Evolutionary conservation across 1,284 basidiomycete genomes (phyloP).

Genomic region (Moesziomyces parantarcticus): DNA sequence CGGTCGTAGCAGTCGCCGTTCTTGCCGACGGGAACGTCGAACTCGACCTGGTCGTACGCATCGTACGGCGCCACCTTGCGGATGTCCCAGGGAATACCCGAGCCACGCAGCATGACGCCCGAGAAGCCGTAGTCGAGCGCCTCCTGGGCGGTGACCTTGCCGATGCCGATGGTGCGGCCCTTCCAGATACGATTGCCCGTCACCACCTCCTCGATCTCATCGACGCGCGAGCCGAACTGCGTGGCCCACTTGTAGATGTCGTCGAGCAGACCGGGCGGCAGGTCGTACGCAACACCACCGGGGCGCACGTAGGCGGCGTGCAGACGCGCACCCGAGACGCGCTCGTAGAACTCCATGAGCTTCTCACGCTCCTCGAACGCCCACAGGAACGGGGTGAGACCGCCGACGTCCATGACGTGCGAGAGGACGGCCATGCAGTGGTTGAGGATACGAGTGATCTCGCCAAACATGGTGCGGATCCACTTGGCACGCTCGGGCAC

Average conservation of each 20-base stretch:
- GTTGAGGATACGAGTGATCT: conserved; percentile 95
- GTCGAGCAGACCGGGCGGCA: conserved; percentile 93
- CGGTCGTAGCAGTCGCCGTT: conserved; percentile 96
- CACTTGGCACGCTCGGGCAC: conserved; percentile 99
- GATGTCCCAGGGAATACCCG: conserved; percentile 94
- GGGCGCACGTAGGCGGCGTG: conserved; percentile 98
- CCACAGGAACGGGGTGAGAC: conserved; percentile 98
- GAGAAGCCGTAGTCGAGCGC: conserved; percentile 94
- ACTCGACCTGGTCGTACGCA: conserved; percentile 97
- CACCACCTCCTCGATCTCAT: conserved; percentile 98
- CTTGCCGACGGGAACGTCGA: conserved; percentile 94
- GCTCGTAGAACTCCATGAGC: conserved; percentile 99
- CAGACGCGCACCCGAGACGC: conserved; percentile 95
- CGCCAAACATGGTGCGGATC: conserved; percentile 97
- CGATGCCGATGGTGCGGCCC: conserved; percentile 89
- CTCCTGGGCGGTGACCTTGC: conserved; percentile 88
- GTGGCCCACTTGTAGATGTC: conserved; percentile 99
- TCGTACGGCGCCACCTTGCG: conserved; percentile 91
- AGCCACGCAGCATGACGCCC: conserved; percentile 95
- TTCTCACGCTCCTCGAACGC: conserved; percentile 99
- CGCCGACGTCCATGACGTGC: conserved; percentile 81
- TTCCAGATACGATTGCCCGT: conserved; percentile 99
- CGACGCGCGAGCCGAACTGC: conserved; percentile 88
- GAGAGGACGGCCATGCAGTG: conserved; percentile 98
- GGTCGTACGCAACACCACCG: conserved; percentile 96